Base-by-base conservation (phyloP, 2,329 filamentous ascomycete species). In the Alternaria atra region DNA sequence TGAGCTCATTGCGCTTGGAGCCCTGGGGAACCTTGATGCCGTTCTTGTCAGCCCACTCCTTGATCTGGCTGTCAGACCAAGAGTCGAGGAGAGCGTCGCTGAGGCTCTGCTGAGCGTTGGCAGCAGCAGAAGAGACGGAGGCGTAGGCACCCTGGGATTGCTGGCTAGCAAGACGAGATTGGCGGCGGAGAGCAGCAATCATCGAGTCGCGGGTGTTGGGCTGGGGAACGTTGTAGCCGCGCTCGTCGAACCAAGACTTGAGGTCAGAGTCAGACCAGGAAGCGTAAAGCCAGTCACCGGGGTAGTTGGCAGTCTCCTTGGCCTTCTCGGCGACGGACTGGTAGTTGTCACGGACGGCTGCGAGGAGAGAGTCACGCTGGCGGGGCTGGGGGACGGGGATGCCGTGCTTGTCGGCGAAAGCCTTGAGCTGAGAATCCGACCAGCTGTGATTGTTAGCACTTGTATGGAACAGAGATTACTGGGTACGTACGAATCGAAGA, bases 41-140 rank as follows among this genome's bases (percentile, higher is more conserved):
- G 71, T 98, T 95, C 85, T 94, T 92, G 83, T 98, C 94, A 56
- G 89, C 89, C 83, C 95, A 98, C 65, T 92, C 90, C 85, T 98
- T 98, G 77, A 99, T 86, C 79, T 97, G 84, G 72, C 86, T 90
- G 74, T 97, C 94, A 73, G 91, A 90, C 95, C 95, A 99, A 4
- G 91, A 89, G 70, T 97, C 90, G 73, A 98, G 91, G 54, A 97
- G 84, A 72, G 90, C 89, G 71, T 98, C 92, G 64, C 90, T 92
- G 42, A 98, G 82, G 48, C 88, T 90, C 52, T 90, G 83, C 69
- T 93, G 90, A 1, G 92, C 90, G 39, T 87, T 84, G 46, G 77
- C 73, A 53, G 82, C 83, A 40, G 82, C 81, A 20, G 78, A 73
- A 51, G 90, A 87, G 53, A 67, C 76, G 13, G 71, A 67, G 8